Evolutionary conservation across 1,284 basidiomycete genomes (phyloP).

Genomic region (Ceratorhiza oryzae-sativae): DNA sequence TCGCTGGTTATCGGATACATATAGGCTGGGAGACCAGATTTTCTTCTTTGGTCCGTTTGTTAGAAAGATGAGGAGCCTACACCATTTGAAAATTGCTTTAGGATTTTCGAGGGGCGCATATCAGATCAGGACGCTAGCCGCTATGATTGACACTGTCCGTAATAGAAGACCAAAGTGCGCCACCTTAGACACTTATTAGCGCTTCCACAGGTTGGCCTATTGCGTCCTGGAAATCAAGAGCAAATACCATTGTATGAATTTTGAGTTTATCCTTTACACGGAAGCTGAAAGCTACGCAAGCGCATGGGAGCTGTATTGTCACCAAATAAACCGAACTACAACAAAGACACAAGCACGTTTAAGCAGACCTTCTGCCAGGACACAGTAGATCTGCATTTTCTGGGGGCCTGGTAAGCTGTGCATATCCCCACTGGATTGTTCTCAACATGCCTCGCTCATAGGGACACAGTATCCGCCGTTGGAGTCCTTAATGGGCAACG

Average conservation of each 20-base stretch:
- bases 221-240: slow-evolving; percentile 50
- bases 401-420: slow-evolving; percentile 51
- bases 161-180: background rate
- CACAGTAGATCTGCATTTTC: slow-evolving; percentile 50
- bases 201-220: slow-evolving; percentile 48
- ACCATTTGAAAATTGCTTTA: slow-evolving; percentile 38
- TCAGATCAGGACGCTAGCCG: slow-evolving; percentile 55
- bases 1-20: slow-evolving; percentile 40
- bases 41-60: slow-evolving; percentile 38
- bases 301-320: slow-evolving; percentile 53
- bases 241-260: slow-evolving; percentile 52
- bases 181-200: background rate
- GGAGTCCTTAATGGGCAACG: slow-evolving; percentile 47
- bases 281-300: slow-evolving; percentile 44
- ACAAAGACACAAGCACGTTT: slow-evolving; percentile 45
- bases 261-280: background rate
- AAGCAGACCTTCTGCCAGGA: slow-evolving; percentile 53
- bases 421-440: background rate
- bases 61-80: background rate
- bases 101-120: slow-evolving; percentile 60
- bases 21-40: slow-evolving; percentile 35
- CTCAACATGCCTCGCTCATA: slow-evolving; percentile 42
- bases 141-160: slow-evolving; percentile 54
- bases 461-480: slow-evolving; percentile 57
- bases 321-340: slow-evolving; percentile 17